Conservation (phyloP, 2,329 filamentous ascomycete genomes). For the Leptographium wingfieldii region DNA sequence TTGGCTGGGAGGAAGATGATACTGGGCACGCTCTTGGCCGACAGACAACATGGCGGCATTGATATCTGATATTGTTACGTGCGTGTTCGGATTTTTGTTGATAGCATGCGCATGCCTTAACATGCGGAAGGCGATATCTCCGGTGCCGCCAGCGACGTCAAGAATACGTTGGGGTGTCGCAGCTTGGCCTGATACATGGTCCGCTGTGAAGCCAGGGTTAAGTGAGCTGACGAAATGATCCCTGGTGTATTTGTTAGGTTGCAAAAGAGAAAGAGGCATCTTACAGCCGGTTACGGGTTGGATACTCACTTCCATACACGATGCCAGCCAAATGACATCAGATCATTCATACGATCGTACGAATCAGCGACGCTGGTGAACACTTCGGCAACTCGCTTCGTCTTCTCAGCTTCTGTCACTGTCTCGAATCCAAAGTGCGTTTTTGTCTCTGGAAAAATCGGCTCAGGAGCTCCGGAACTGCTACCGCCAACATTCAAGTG, state of each 20-base stretch:
- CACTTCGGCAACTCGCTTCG: constrained; percentile 60
- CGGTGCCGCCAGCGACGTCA: constrained; percentile 92
- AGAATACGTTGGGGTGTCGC: constrained; percentile 58
- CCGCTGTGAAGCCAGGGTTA: constrained; percentile 57
- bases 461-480: too few relatives aligned
- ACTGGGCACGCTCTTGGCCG: constrained; percentile 63
- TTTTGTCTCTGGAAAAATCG: constrained; percentile 17
- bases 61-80: constrained; percentile 89
- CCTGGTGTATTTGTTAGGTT: constrained; percentile 19
- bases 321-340: constrained; percentile 97
- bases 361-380: constrained; percentile 91
- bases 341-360: constrained; percentile 97
- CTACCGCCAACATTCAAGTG: too few relatives aligned
- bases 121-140: constrained; percentile 95
- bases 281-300: not conserved
- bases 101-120: constrained; percentile 74
- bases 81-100: constrained; percentile 67
- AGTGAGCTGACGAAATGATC: constrained; percentile 89
- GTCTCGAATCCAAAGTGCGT: constrained; percentile 91
- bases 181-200: constrained; percentile 18
- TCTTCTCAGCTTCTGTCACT: constrained; percentile 68
- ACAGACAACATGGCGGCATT: constrained; percentile 91
- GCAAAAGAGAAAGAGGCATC: not conserved
- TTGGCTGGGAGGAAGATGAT: constrained; percentile 40
- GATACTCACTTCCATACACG: constrained; percentile 69